Evolutionary conservation across 2,329 filamentous ascomycete genomes (phyloP).

Genomic region (Fragosphaeria purpurea): DNA sequence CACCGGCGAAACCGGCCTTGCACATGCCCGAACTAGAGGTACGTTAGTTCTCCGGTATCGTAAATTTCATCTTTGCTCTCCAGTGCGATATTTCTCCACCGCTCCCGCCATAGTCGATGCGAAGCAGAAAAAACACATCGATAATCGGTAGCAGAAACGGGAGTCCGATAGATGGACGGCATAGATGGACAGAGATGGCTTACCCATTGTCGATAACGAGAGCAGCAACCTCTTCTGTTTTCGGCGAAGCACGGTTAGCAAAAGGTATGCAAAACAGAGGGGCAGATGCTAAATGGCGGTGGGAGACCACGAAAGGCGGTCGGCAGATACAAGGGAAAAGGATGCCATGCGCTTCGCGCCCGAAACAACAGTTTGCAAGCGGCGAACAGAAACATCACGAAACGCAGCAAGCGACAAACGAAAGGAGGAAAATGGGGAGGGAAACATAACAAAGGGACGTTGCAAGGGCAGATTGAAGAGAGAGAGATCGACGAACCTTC

Average conservation of each 20-base stretch:
- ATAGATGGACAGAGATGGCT: constrained; percentile 32
- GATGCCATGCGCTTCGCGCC: no score
- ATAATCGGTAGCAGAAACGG: not conserved
- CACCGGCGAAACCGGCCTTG: constrained; percentile 99
- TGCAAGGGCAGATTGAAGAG: not conserved
- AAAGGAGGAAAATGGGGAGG: not conserved
- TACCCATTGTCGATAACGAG: constrained; percentile 99
- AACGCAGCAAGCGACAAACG: not conserved
- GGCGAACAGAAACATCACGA: no score
- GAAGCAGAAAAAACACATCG: no score
- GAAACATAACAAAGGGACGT: not conserved
- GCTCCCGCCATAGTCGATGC: no score
- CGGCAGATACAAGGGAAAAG: no score
- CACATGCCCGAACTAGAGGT: constrained; percentile 94
- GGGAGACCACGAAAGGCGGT: not conserved
- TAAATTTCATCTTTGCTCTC: no score
- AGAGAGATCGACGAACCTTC: constrained; percentile 32
- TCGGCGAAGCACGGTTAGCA: constrained; percentile 15
- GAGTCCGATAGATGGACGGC: not conserved
- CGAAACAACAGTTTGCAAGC: no score
- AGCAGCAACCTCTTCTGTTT: constrained; percentile 97
- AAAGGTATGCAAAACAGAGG: no score
- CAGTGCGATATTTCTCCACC: no score
- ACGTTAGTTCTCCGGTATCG: constrained; percentile 25
- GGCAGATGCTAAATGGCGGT: no score